Base-by-base conservation (phyloP, 257 asterid genomes). In the Nemophila menziesii region DNA sequence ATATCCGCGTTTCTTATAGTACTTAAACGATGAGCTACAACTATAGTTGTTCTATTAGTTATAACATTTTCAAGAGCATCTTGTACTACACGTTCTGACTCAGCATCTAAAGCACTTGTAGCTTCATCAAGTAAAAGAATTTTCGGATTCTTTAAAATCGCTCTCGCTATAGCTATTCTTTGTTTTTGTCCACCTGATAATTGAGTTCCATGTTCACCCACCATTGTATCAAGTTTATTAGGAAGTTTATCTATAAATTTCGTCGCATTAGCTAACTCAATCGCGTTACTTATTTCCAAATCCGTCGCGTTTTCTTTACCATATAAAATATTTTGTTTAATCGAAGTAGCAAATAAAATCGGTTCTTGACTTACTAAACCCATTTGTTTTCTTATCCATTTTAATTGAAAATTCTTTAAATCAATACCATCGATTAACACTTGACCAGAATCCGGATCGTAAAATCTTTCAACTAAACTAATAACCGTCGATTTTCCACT, bases 111-210 rank as follows among this genome's bases (percentile, higher is more conserved):
- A 17, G 94, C 92, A 48, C 92, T 76, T 0, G 92, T 83, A 16
- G 94, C 94, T 67, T 83, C 94, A 46, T 83, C 94, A 12, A 83
- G 86, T 24, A 83, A 34, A 20, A 79, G 89, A 40, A 83, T 77
- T 37, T 44, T 73, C 4, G 94, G 94, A 49, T 71, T 71, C 46
- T 63, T 76, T 17, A 83, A 39, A 42, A 83, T 36, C 4, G 89
- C 92, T 48, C 94, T 72, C 11, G 92, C 92, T 29, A 83, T 83
- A 11, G 92, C 89, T 20, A 83, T 61, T 52, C 92, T 74, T 44
- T 83, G 94, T 38, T 80, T 83, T 49, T 83, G 89, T 5, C 94
- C 94, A 33, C 94, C 92, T 11, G 94, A 83, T 37, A 76, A 27
- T 19, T 77, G 89, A 27, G 68, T 39, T 4, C 94, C 94, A 55